Evolutionary conservation across 2,329 filamentous ascomycete genomes (phyloP), one percentile per base, ranked within the genome.

Genomic region (Colletotrichum sp.): DNA sequence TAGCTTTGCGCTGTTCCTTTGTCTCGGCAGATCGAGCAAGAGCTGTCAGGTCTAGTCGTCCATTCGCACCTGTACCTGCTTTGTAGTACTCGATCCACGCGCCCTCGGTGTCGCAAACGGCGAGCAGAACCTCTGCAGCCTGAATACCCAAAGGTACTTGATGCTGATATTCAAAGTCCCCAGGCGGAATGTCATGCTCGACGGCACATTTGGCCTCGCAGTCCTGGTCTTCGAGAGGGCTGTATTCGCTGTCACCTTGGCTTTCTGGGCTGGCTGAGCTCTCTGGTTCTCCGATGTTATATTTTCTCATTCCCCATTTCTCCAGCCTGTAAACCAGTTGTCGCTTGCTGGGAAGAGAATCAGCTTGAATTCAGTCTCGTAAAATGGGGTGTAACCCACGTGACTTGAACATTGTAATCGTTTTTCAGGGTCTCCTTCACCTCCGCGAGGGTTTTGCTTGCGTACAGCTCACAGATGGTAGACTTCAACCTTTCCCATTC

Each of bases 261-360:
- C 64, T n/a, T 8, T 16, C 24, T 60, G n/a, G 32, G 6, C 36
- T 65, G 21, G 12, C 10, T 24, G 24, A 43, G n/a, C 38, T 66
- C 13, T 62, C 68, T 3, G 24, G 55, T 26, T 43, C 52, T 24
- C 21, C 56, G 6, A 12, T 36, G 9, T 80, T 80, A 65, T 83
- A 83, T 58, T 83, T 83, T 52, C 38, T 78, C 24, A 79, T 66
- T 8, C 67, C 71, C 78, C 81, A 82, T 55, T 80, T 79, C 24
- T 81, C 77, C 15, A 83, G 78, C 18, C 79, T 78, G 62, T 83
- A 82, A 16, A 81, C 79, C 64, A 80, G 80, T 38, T 83, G 82
- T 5, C 82, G 80, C 56, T 81, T 81, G 24, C 82, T 83, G 32
- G 7, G n/a, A 13, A 38, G 12, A 16, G 9, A 8, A 75, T 58